Percentiles rank a stretch among this genome's conserved stretches.
Evolutionary conservation across 1,284 basidiomycete species (phyloP).

Genomic region (Cryptococcus deneoformans): DNA sequence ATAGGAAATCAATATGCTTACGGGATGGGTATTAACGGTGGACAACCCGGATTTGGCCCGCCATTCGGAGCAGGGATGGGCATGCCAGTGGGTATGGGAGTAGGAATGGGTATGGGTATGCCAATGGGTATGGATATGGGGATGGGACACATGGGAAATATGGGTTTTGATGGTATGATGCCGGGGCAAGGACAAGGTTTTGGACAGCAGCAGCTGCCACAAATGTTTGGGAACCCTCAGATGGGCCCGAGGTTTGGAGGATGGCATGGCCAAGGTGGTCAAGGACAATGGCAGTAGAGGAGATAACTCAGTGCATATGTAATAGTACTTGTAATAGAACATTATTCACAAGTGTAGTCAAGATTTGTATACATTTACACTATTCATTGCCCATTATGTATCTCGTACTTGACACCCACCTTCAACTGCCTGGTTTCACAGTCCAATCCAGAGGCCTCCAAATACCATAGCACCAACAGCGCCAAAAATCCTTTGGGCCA

Average conservation of each 20-base stretch:
- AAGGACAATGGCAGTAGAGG: constrained; percentile 4
- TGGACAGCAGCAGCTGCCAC: constrained; percentile 3
- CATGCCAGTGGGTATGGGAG: constrained; percentile 7
- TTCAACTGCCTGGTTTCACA: background rate
- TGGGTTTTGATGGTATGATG: constrained; percentile 3
- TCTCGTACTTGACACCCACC: background rate
- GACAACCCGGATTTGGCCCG: background rate
- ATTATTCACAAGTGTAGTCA: background rate
- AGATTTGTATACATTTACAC: background rate
- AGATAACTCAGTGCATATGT: background rate
- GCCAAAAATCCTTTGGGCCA: background rate
- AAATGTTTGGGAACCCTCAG: background rate
- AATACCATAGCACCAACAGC: background rate
- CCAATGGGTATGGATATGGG: constrained; percentile 4
- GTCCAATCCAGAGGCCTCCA: constrained; percentile 5
- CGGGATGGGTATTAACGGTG: constrained; percentile 4
- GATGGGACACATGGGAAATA: constrained; percentile 1
- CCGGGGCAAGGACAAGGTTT: constrained; percentile 1
- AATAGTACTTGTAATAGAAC: background rate
- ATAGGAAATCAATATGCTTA: background rate
- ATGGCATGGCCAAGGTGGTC: background rate
- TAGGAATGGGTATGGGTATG: constrained; percentile 11
- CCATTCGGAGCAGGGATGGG: background rate
- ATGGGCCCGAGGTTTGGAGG: constrained; percentile 1
- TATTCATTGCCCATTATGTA: background rate